Evolutionary conservation across 2,329 filamentous ascomycete genomes (phyloP), one percentile per base, ranked within the genome.

Genomic region (Curvularia verruculosa): DNA sequence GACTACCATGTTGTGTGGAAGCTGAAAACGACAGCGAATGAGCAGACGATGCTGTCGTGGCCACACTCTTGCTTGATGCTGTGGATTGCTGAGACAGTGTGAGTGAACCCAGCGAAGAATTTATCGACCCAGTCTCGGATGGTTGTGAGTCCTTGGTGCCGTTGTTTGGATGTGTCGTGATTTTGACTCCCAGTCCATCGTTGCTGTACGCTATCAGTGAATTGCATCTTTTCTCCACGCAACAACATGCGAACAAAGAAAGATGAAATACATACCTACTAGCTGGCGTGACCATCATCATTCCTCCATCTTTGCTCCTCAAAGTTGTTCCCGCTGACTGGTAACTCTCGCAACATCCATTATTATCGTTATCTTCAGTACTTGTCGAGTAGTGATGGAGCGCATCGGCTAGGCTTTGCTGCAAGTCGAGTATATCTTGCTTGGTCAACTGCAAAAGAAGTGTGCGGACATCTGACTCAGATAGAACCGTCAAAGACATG

Each of bases 251-350:
- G 31, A 18, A 23, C n/a, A 9, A 31, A n/a, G 40, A 31, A 18
- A 8, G 19, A n/a, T 5, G 23, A 12, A n/a, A 15, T 37, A 23
- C 52, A 29, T 41, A 60, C 59, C 59, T 63, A 37, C 81, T 86
- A 12, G 86, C 86, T 2, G 88, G 87, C 85, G 89, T 88, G 75
- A 89, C 88, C 9, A 89, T 77, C 3, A 85, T 88, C 1, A 84
- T 86, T 29, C 82, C 81, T 3, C 86, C 86, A 80, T 87, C 82
- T 49, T 82, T 82, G 12, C 84, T 83, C 50, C 84, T 84, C 50
- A 89, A 81, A 1, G 82, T 79, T 1, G 85, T 88, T 39, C 86
- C 80, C 54, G 83, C 81, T 0, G 87, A 87, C 59, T 90, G 87
- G 59, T 85, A 87, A 9, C 81, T 79, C 1, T 84, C 83, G 52